Conservation (phyloP, 2,329 filamentous ascomycete genomes). For the Nakataea oryzae region DNA sequence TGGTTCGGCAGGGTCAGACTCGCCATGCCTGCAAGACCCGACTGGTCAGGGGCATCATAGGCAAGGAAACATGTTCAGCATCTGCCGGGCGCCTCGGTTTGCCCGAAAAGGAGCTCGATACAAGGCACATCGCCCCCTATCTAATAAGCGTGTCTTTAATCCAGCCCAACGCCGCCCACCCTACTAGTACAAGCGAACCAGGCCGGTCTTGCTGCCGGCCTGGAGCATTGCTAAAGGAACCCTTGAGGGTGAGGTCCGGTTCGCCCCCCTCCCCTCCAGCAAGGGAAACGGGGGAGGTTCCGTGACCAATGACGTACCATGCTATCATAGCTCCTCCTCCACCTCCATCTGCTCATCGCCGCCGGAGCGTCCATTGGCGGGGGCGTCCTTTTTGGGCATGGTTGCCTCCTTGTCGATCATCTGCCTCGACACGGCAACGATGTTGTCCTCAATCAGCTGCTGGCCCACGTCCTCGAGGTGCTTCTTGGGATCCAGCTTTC, state of each 20-base stretch:
- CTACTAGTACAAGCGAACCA: slow-evolving; percentile 14
- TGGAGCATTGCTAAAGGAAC: not conserved
- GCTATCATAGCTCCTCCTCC: slow-evolving; percentile 41
- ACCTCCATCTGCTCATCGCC: slow-evolving; percentile 58
- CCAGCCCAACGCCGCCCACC: slow-evolving; percentile 11
- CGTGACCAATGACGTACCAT: not conserved
- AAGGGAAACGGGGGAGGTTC: not conserved
- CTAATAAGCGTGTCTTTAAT: slow-evolving; percentile 1
- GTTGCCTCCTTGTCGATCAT: slow-evolving; percentile 99
- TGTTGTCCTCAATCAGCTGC: slow-evolving; percentile 97
- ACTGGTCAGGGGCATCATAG: no score
- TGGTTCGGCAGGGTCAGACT: not conserved
- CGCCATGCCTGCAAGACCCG: not conserved
- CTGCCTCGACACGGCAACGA: slow-evolving; percentile 92
- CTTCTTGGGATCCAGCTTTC: slow-evolving; percentile 98
- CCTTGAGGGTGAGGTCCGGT: not conserved
- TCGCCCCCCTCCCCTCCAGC: not conserved
- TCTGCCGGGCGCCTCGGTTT: not conserved
- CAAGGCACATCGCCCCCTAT: not conserved
- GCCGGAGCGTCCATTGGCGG: slow-evolving; percentile 32
- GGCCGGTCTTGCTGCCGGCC: not conserved
- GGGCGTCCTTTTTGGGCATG: slow-evolving; percentile 61
- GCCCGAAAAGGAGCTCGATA: not conserved
- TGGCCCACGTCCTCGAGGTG: slow-evolving; percentile 95
- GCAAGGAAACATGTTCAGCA: no score